Conservation (phyloP, 345 rosid species). For the Garcia nutans region DNA sequence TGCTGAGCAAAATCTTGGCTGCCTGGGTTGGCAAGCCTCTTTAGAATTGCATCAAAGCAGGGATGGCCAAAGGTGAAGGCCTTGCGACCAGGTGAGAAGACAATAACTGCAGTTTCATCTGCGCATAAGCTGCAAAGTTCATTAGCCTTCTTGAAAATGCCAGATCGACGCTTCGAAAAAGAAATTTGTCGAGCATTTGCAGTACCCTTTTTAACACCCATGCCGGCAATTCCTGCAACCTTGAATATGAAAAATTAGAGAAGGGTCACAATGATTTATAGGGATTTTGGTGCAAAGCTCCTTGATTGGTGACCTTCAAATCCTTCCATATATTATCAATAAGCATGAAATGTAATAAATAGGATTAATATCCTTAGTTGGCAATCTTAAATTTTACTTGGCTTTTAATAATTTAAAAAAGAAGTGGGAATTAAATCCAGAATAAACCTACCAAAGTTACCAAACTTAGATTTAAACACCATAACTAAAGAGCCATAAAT, state of each 20-base stretch:
- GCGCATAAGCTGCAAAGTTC: constrained; percentile 21
- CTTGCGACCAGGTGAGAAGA: constrained; percentile 10
- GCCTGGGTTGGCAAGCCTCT: not conserved
- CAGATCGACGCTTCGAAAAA: not conserved
- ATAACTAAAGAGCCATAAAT: not conserved
- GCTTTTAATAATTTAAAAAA: not conserved
- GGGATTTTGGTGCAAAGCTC: constrained; percentile 8
- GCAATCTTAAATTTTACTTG: constrained; percentile 9
- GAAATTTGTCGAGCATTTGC: not conserved
- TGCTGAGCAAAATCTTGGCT: not conserved
- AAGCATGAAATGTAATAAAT: not conserved
- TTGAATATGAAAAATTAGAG: not conserved
- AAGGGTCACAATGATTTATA: constrained; percentile 23
- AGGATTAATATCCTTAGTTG: constrained; percentile 18
- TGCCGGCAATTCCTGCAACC: not conserved
- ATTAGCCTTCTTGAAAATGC: constrained; percentile 17
- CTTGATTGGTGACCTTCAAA: constrained; percentile 10
- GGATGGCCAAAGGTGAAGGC: constrained; percentile 9
- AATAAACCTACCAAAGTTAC: constrained; percentile 5
- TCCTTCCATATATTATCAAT: constrained; percentile 18
- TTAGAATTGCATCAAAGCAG: not conserved
- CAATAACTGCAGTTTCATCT: constrained; percentile 14
- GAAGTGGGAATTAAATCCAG: constrained; percentile 8
- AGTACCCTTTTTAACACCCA: constrained; percentile 5
- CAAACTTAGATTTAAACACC: not conserved